Percentiles rank a stretch among this genome's conserved stretches.
These are phyloP conservation scores for Brassica balearica DNA, from an alignment of 441 rosid species.

Conservation along the genomic window DNA sequence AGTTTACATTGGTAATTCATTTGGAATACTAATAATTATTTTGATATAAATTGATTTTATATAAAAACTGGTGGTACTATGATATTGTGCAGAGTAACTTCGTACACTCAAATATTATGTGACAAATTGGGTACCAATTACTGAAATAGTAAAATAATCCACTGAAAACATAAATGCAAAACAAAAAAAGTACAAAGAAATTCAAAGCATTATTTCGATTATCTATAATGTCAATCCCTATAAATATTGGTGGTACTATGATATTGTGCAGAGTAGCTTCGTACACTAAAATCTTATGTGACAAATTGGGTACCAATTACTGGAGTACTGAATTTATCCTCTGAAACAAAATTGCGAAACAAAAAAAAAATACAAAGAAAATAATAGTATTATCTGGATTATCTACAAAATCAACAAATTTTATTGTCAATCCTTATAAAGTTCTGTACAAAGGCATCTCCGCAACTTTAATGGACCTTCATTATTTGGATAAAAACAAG, in stretches of 20 bases:
- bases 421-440: not conserved
- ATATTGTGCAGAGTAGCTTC: slow-evolving; percentile 24
- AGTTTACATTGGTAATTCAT: no score
- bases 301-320: slow-evolving; percentile 44
- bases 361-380: slow-evolving; percentile 16
- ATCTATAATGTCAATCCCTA: not conserved
- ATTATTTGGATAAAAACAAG: slow-evolving; percentile 27
- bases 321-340: slow-evolving; percentile 44
- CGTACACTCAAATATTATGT: not conserved
- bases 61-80: not conserved
- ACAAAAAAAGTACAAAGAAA: no score
- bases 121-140: no score
- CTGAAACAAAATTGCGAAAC: slow-evolving; percentile 32
- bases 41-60: not conserved
- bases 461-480: not conserved
- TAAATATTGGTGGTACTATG: no score
- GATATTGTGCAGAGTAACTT: not conserved
- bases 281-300: slow-evolving; percentile 41
- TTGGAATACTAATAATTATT: not conserved
- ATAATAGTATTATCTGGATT: not conserved
- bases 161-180: no score
- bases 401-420: no score
- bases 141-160: no score
- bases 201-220: no score
- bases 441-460: slow-evolving; percentile 20